phyloP scores from a whole-genome alignment of 2,329 filamentous ascomycete species.

The Arthrobotrys sphaeroides region DNA sequence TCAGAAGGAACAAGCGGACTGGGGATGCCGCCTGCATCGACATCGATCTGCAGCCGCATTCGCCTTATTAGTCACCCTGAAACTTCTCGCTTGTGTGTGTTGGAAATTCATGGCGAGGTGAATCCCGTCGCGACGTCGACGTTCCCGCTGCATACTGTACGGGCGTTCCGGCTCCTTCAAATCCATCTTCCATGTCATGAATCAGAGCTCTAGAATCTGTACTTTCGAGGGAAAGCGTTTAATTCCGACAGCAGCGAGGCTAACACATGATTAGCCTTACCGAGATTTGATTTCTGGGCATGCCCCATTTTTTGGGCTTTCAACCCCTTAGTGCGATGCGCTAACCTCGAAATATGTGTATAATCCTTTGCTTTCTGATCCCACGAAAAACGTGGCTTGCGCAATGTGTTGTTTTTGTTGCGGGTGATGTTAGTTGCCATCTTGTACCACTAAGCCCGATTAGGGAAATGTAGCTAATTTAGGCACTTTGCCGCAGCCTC shows the following conservation, averaged over 20 bases:
- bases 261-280: constrained; percentile 39
- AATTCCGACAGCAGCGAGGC: constrained; percentile 45
- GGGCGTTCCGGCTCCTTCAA: not conserved
- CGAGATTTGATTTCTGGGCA: constrained; percentile 4
- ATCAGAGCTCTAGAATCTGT: not conserved
- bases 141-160: not conserved
- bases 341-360: constrained; percentile 31
- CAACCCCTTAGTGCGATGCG: constrained; percentile 33
- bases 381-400: constrained; percentile 52
- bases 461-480: constrained; percentile 27
- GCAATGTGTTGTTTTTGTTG: constrained; percentile 53
- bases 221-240: not conserved
- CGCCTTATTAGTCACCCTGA: constrained; percentile 32
- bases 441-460: constrained; percentile 4
- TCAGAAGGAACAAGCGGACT: not conserved
- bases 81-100: constrained; percentile 1
- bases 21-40: constrained; percentile 32
- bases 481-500: constrained; percentile 29
- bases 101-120: constrained; percentile 15
- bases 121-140: not conserved
- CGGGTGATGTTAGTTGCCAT: constrained; percentile 39
- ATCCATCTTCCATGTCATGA: not conserved
- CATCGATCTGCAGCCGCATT: constrained; percentile 40
- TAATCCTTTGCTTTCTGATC: constrained; percentile 53
- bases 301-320: not conserved